phyloP scores from a whole-genome alignment of 2,329 filamentous ascomycete genomes.

The Pseudodiploospora longispora region DNA sequence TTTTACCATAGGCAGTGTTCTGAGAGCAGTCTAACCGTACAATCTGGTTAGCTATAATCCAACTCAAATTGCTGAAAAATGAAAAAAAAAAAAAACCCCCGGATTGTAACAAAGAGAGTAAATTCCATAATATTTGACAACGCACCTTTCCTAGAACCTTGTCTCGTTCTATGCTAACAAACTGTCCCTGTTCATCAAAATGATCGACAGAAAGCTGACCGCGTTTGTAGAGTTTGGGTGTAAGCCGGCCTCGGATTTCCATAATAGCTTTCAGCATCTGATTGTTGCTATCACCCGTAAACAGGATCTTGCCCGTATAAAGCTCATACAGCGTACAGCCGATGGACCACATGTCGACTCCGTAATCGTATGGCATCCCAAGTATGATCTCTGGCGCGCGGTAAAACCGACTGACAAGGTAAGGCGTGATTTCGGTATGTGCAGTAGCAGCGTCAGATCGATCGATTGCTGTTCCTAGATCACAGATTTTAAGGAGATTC shows the following conservation, averaged over 20 bases:
- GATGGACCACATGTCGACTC: slow-evolving; percentile 95
- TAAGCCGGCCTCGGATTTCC: slow-evolving; percentile 89
- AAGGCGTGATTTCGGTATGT: slow-evolving; percentile 80
- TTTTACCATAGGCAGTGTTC: slow-evolving; percentile 62
- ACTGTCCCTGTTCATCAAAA: slow-evolving; percentile 79
- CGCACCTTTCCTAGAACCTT: slow-evolving; percentile 75
- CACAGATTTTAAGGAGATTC: slow-evolving; percentile 86
- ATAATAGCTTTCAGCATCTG: slow-evolving; percentile 96
- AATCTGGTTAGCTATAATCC: slow-evolving; percentile 8
- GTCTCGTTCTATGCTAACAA: slow-evolving; percentile 77
- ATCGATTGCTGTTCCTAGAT: slow-evolving; percentile 92
- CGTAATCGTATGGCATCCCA: slow-evolving; percentile 91
- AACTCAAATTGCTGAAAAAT: not conserved
- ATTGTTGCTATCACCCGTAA: slow-evolving; percentile 92
- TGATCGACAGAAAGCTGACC: slow-evolving; percentile 69
- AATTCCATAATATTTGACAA: slow-evolving; percentile 11
- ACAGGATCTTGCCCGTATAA: slow-evolving; percentile 95
- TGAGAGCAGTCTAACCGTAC: slow-evolving; percentile 50
- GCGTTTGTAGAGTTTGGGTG: slow-evolving; percentile 78
- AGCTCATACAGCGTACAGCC: slow-evolving; percentile 96
- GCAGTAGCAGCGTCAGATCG: slow-evolving; percentile 66
- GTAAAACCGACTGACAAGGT: slow-evolving; percentile 95
- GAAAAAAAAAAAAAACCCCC: slow-evolving; percentile 3
- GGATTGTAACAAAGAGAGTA: slow-evolving; percentile 10
- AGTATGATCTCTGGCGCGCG: slow-evolving; percentile 94